Evolutionary conservation across 805 yeast species (phyloP).

Genomic region (Barnettozyma sucrosica): DNA sequence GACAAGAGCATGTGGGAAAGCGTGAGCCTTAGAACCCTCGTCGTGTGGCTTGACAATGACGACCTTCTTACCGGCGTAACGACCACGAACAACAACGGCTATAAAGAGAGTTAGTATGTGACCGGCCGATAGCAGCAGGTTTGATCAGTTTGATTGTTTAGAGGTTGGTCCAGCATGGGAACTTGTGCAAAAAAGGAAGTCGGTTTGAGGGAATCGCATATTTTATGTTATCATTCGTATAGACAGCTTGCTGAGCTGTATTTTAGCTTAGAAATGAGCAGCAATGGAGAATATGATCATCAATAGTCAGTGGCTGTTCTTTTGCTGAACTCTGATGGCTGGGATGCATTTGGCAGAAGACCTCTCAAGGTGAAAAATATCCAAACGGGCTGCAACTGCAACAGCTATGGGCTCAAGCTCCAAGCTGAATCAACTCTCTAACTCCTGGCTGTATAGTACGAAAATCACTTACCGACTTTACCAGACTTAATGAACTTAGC

Average conservation of each 20-base stretch:
- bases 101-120: conserved; percentile 11
- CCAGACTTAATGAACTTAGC: conserved; percentile 99
- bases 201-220: no score
- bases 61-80: conserved; percentile 99
- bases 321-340: not conserved
- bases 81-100: conserved; percentile 97
- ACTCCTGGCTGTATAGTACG: not conserved
- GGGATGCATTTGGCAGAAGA: not conserved
- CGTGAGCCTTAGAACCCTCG: conserved; percentile 98
- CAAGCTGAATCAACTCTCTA: not conserved
- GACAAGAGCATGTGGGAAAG: conserved; percentile 98
- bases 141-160: no score
- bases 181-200: no score
- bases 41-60: conserved; percentile 98
- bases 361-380: not conserved
- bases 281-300: not conserved
- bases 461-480: conserved; percentile 69
- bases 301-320: not conserved
- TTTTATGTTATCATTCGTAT: no score
- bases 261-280: no score
- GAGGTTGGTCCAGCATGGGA: not conserved
- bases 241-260: not conserved
- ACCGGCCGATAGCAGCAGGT: not conserved
- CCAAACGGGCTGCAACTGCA: not conserved
- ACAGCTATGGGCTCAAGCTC: not conserved